Percentiles rank a stretch among this genome's conserved stretches.
Conservation (phyloP, 2,329 filamentous ascomycete species). For the Hypoxylon sp. region DNA sequence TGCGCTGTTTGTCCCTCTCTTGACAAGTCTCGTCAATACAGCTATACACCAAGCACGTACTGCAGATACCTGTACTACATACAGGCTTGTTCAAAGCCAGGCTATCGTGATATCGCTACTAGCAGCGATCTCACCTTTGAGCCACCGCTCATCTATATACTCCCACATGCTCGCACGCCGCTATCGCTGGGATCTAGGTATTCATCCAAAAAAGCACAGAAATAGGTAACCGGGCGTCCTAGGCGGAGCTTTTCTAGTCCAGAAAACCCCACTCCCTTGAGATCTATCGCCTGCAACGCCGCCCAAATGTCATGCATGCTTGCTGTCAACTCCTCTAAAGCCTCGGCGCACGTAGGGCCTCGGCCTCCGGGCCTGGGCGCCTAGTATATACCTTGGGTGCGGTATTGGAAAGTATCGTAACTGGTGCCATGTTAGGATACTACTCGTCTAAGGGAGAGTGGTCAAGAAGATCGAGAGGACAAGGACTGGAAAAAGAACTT, state of each 20-base stretch:
- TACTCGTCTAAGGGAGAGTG: background rate
- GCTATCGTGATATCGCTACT: too few relatives aligned
- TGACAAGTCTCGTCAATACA: too few relatives aligned
- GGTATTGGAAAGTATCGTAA: constrained; percentile 87
- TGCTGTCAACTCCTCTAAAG: constrained; percentile 33
- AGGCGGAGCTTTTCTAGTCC: constrained; percentile 28
- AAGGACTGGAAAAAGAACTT: constrained; percentile 48
- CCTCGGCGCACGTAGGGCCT: constrained; percentile 22
- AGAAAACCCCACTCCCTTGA: constrained; percentile 40
- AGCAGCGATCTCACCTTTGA: constrained; percentile 13
- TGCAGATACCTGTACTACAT: too few relatives aligned
- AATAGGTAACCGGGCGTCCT: constrained; percentile 20
- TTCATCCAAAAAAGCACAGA: constrained; percentile 37
- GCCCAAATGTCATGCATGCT: constrained; percentile 44
- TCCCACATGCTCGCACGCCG: constrained; percentile 3
- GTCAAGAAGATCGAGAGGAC: constrained; percentile 11
- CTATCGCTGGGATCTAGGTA: constrained; percentile 35
- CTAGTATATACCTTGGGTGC: constrained; percentile 86
- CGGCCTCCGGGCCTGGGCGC: constrained; percentile 25
- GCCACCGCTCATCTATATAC: constrained; percentile 30
- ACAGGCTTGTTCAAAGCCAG: too few relatives aligned
- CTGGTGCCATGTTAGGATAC: constrained; percentile 52
- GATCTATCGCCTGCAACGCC: constrained; percentile 45
- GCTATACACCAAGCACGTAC: too few relatives aligned
- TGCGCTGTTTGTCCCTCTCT: too few relatives aligned